Evolutionary conservation across 169 alveolate species (phyloP).

Genomic region (Plasmodium malariae): DNA sequence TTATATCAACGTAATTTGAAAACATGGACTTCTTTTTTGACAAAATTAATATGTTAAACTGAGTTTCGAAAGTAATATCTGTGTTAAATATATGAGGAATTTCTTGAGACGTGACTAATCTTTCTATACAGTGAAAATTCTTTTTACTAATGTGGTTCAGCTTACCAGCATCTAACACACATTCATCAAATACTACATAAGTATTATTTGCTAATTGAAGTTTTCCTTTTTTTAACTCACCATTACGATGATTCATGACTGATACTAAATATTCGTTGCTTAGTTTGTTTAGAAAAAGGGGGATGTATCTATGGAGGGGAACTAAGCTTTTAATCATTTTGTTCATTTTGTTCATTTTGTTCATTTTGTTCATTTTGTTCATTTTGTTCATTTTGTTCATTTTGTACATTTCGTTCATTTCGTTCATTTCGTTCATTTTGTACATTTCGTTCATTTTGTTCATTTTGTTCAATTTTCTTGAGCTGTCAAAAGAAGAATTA

Average conservation of each 20-base stretch:
- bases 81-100: conserved; percentile 50
- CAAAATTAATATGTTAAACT: conserved; percentile 46
- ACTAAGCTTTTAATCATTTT: conserved; percentile 58
- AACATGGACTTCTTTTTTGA: conserved; percentile 70
- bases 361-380: neutral
- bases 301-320: conserved; percentile 67
- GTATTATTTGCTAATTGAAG: conserved; percentile 72
- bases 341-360: conserved; percentile 16
- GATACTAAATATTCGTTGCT: conserved; percentile 54
- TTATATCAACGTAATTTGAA: conserved; percentile 52
- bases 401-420: neutral
- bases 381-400: neutral
- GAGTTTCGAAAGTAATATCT: conserved; percentile 66
- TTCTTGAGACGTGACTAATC: conserved; percentile 58
- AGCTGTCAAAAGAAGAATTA: neutral
- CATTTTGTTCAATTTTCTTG: neutral
- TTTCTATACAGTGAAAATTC: conserved; percentile 72
- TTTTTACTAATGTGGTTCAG: conserved; percentile 49
- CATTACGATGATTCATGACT: conserved; percentile 59
- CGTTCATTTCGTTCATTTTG: neutral
- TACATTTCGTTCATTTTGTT: neutral
- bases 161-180: conserved; percentile 58
- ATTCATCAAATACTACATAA: conserved; percentile 61
- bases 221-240: conserved; percentile 75
- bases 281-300: conserved; percentile 30